Percentiles rank a stretch among this genome's conserved stretches.
These are phyloP conservation scores for Solanum lycopersicoides DNA, from an alignment of 257 asterid genomes.

Conservation along the genomic window DNA sequence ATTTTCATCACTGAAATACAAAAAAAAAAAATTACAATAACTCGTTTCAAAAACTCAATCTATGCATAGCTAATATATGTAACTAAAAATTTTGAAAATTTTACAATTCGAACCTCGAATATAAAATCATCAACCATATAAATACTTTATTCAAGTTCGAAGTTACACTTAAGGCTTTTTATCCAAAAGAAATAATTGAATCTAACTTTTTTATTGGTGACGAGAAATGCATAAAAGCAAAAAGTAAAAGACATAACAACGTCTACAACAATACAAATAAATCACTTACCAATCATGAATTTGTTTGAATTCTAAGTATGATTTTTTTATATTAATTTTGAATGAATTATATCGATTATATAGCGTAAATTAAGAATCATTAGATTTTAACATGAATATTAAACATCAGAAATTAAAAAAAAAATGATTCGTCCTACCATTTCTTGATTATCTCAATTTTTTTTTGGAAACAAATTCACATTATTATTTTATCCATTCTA, in stretches of 20 bases:
- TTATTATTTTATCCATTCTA: background rate
- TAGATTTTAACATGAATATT: accelerated
- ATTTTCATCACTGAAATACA: too few relatives aligned
- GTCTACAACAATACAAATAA: background rate
- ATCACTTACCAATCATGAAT: background rate
- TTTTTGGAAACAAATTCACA: background rate
- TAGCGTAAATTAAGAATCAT: accelerated
- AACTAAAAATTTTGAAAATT: too few relatives aligned
- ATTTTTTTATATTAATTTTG: too few relatives aligned
- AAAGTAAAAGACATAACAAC: background rate
- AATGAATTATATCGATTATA: too few relatives aligned
- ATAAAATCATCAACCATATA: background rate
- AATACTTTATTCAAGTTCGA: background rate
- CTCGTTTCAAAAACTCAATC: background rate
- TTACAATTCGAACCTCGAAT: accelerated
- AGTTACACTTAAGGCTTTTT: background rate
- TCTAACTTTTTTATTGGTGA: background rate
- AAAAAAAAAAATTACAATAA: background rate
- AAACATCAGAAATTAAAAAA: too few relatives aligned
- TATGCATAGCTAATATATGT: background rate
- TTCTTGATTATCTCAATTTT: background rate
- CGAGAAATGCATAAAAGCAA: background rate
- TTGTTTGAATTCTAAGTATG: accelerated
- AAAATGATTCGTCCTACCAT: accelerated
- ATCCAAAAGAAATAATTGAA: background rate